A percentile compares a stretch with the other conserved stretches of the same genome.
Conservation (phyloP, 129 eudicot genomes). For the Saussurea involucrata region DNA sequence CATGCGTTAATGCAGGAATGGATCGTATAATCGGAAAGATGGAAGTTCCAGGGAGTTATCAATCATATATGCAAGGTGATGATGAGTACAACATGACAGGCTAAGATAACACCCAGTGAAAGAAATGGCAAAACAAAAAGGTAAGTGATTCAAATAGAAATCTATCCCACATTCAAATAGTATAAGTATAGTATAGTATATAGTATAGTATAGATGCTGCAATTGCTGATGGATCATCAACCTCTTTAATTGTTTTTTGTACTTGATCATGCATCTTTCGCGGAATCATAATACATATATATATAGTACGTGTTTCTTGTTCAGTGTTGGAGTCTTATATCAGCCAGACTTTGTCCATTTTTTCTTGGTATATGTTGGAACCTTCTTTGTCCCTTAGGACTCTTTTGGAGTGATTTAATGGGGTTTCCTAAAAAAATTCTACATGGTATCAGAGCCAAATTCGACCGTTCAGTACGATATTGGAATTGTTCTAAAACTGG, state of each 20-base stretch:
- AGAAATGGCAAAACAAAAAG: neutral
- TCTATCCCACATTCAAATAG: constrained; percentile 15
- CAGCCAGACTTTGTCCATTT: neutral
- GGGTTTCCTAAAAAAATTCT: no score
- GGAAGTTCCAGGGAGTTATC: constrained; percentile 74
- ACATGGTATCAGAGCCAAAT: neutral
- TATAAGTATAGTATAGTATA: constrained; percentile 11
- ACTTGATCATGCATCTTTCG: constrained; percentile 6
- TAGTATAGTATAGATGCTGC: constrained; percentile 19
- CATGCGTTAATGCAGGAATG: constrained; percentile 61
- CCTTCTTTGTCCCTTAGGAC: neutral
- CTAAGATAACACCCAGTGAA: constrained; percentile 8
- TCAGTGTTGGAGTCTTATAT: neutral
- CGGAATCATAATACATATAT: constrained; percentile 15
- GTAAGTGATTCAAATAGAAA: neutral
- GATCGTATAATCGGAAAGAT: constrained; percentile 79
- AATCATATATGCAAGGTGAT: constrained; percentile 59
- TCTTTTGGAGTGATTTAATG: neutral
- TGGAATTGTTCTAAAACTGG: no score
- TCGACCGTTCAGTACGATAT: no score
- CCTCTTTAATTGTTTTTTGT: constrained; percentile 19
- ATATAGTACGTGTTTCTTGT: constrained; percentile 7
- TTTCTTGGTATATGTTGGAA: neutral
- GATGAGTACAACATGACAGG: constrained; percentile 82
- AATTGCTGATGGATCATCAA: constrained; percentile 18